Base-by-base conservation (phyloP, 2,329 filamentous ascomycete species). In the Aureobasidium leucospermi region DNA sequence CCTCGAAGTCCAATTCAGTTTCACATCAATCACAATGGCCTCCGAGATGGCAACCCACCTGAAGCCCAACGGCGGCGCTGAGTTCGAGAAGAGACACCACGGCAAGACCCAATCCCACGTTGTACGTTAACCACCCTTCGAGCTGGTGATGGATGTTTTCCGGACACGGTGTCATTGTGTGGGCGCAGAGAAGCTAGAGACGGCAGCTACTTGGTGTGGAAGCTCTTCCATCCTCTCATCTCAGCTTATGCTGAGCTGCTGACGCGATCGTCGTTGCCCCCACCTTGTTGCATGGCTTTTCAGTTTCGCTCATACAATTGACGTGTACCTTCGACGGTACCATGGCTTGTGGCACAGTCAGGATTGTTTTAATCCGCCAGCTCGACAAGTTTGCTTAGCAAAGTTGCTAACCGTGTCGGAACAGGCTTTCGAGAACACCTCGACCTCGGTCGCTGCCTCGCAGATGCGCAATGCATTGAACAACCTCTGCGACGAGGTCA, bases 381-480 rank as follows among this genome's bases (percentile, higher is more conserved):
- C 53, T 47, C 23, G 6, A 31, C 10, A 34, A 13, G 7, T 36
- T 23, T 6, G 36, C 8, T 11, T 32, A 32, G 43, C 45, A 56
- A 38, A 34, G 58, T 39, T 51, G 15, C 60, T 45, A 32, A 55
- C 29, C 6, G n/a, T 45, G 16, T 42, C 41, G 16, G 16, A 39
- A 13, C 75, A 97, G 94, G 94, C 94, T 64, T 99, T 99, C 75
- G 94, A 99, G 79, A 97, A 97, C 85, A 96, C 94, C 68, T 96
- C 93, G 60, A 99, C 94, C 72, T 96, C 90, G 70, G 93, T 99
- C 66, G 94, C 94, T 63, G 94, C 94, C 60, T 95, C 92, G 62
- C 94, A 99, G 81, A 99, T 99, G 94, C 90, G 94, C 77, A 99
- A 99, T 83, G 84, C 90, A 63, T 83, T 99, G 74, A 97, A 96